phyloP scores from a whole-genome alignment of 1,284 basidiomycete genomes.

The Puccinia coronata region DNA sequence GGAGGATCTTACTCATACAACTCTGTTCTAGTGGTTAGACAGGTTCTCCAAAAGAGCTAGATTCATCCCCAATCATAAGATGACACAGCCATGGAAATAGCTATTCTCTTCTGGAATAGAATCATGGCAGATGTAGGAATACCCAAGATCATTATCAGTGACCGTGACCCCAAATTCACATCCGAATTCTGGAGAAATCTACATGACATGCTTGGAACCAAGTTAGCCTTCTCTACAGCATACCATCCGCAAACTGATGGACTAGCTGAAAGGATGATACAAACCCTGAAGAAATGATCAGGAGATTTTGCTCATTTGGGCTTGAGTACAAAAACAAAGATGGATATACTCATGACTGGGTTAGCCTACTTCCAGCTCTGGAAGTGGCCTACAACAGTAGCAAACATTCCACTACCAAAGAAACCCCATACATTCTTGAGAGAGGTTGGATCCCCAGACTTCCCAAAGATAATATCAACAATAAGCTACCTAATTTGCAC shows the following conservation, averaged over 20 bases:
- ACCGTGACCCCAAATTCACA: no score
- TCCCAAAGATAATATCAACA: no score
- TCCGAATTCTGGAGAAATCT: no score
- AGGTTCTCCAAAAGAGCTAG: neutral
- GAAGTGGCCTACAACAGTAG: no score
- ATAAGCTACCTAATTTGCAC: no score
- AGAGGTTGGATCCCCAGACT: no score
- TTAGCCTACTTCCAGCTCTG: neutral
- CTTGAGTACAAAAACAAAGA: neutral
- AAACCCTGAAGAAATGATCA: neutral
- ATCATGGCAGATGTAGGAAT: constrained; percentile 55
- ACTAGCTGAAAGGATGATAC: neutral
- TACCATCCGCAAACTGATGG: no score
- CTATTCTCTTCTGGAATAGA: constrained; percentile 18
- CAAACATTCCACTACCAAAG: no score
- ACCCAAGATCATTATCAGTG: constrained; percentile 54
- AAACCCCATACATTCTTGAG: no score
- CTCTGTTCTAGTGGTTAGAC: constrained; percentile 8
- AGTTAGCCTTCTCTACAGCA: neutral
- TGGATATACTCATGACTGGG: constrained; percentile 8
- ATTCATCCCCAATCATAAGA: neutral
- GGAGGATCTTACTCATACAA: neutral
- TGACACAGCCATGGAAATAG: neutral
- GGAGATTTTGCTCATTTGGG: neutral
- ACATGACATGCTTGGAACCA: no score